Percentiles rank a stretch among this genome's conserved stretches.
Evolutionary conservation across 2,329 filamentous ascomycete species (phyloP).

Genomic region (Cercospora canescens): DNA sequence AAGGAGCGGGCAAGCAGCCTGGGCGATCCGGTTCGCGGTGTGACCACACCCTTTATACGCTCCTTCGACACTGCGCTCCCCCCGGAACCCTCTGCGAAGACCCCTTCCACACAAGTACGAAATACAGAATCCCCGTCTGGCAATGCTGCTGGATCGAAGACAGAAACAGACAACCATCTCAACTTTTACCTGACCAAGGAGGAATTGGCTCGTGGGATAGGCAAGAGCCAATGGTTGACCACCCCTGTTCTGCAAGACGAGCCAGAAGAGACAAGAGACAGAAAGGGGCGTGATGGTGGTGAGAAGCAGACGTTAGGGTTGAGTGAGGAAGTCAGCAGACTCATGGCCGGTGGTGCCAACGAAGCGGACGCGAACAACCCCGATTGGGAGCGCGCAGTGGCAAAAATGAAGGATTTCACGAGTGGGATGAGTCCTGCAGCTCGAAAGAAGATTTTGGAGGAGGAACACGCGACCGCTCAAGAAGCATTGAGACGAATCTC

Average conservation of each 20-base stretch:
- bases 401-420: conserved; percentile 10
- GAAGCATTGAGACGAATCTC: conserved; percentile 80
- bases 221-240: conserved; percentile 64
- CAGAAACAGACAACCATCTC: conserved; percentile 50
- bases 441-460: conserved; percentile 41
- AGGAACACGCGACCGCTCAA: conserved; percentile 59
- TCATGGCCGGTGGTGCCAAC: neutral
- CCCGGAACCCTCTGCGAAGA: conserved; percentile 30
- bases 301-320: neutral
- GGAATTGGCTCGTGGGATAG: conserved; percentile 67
- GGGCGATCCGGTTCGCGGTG: conserved; percentile 79
- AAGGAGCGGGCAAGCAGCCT: conserved; percentile 63
- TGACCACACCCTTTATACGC: conserved; percentile 77
- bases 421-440: conserved; percentile 44
- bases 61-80: conserved; percentile 68
- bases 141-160: conserved; percentile 21
- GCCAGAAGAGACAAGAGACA: neutral
- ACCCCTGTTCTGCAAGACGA: conserved; percentile 12
- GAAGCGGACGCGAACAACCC: conserved; percentile 5
- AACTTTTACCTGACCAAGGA: conserved; percentile 73
- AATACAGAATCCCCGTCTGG: conserved; percentile 12
- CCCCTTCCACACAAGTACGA: conserved; percentile 20
- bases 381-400: conserved; percentile 10
- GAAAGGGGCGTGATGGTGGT: neutral
- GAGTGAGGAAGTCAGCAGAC: neutral